Percentiles rank a stretch among this genome's conserved stretches.
These are phyloP conservation scores for Microcyclospora tardicrescens DNA, from an alignment of 2,329 filamentous ascomycete genomes.

Conservation along the genomic window DNA sequence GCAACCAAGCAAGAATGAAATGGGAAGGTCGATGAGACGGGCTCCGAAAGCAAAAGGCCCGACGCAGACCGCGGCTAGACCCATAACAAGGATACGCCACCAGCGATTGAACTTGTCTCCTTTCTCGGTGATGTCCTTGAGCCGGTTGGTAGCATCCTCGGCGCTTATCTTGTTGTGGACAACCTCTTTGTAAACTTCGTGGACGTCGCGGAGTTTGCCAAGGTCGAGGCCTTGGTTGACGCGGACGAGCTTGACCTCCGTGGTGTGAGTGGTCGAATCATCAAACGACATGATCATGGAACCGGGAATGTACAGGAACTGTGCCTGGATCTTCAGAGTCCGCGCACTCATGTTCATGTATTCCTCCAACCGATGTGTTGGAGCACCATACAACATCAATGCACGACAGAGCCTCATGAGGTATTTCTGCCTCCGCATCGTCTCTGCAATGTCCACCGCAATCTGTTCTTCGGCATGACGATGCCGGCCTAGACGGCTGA, in stretches of 20 bases:
- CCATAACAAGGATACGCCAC: conserved; percentile 52
- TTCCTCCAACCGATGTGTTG: conserved; percentile 81
- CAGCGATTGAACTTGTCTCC: conserved; percentile 40
- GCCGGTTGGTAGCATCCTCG: conserved; percentile 51
- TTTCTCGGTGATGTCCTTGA: conserved; percentile 50
- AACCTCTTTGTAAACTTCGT: conserved; percentile 61
- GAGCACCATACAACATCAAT: conserved; percentile 80
- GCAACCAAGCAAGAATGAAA: conserved; percentile 63
- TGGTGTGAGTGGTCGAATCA: conserved; percentile 58
- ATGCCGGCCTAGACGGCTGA: conserved; percentile 20
- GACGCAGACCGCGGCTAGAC: conserved; percentile 61
- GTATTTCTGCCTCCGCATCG: conserved; percentile 68
- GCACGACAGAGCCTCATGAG: conserved; percentile 73
- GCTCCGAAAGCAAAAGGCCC: conserved; percentile 71
- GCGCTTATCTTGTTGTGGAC: conserved; percentile 63
- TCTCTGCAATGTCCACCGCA: conserved; percentile 51
- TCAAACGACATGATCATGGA: conserved; percentile 93
- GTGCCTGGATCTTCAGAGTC: conserved; percentile 78
- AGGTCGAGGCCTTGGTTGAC: conserved; percentile 58
- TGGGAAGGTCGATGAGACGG: conserved; percentile 62
- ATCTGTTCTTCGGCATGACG: conserved; percentile 39
- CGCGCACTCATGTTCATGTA: conserved; percentile 83
- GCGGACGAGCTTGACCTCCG: conserved; percentile 65
- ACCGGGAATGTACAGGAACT: conserved; percentile 80
- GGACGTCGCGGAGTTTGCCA: conserved; percentile 59